Evolutionary conservation across 169 alveolate genomes (phyloP).

Genomic region (Theileria equi): DNA sequence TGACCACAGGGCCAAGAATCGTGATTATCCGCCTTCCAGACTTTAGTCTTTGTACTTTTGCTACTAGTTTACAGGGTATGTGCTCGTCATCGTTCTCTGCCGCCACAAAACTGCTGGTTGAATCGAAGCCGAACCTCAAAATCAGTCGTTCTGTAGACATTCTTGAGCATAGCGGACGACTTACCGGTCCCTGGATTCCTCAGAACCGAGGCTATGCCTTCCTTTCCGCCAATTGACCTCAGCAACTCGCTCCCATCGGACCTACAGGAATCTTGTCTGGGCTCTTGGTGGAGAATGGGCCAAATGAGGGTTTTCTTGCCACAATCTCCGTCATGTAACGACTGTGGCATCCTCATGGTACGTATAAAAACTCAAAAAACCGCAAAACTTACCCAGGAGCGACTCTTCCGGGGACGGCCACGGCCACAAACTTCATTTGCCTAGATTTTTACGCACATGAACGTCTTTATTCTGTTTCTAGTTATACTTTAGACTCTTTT

Average conservation of each 20-base stretch:
- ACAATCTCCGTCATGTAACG: too few species aligned
- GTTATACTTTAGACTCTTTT: too few species aligned
- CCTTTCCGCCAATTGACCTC: slow-evolving; percentile 40
- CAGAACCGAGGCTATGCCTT: slow-evolving; percentile 18
- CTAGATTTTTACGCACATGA: too few species aligned
- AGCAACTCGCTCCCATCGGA: slow-evolving; percentile 38
- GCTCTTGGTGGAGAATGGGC: too few species aligned
- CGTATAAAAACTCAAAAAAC: too few species aligned
- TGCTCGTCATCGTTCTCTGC: slow-evolving; percentile 19
- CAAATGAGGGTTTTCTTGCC: too few species aligned
- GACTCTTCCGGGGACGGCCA: slow-evolving; percentile 58
- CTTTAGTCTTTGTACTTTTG: slow-evolving; percentile 36
- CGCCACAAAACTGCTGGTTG: slow-evolving; percentile 24
- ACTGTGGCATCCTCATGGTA: too few species aligned
- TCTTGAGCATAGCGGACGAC: neutral
- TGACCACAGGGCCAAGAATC: slow-evolving; percentile 39
- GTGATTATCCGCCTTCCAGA: slow-evolving; percentile 37
- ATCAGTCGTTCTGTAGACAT: slow-evolving; percentile 18
- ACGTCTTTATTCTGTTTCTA: too few species aligned
- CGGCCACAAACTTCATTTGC: slow-evolving; percentile 25
- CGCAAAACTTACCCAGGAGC: slow-evolving; percentile 29
- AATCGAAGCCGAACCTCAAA: slow-evolving; percentile 31
- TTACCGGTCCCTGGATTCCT: slow-evolving; percentile 18
- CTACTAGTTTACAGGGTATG: slow-evolving; percentile 37
- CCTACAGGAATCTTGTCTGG: neutral